Percentiles rank a stretch among this genome's conserved stretches.
Evolutionary conservation across 2,329 filamentous ascomycete species (phyloP).

Genomic region (Paracamarosporium sp.): DNA sequence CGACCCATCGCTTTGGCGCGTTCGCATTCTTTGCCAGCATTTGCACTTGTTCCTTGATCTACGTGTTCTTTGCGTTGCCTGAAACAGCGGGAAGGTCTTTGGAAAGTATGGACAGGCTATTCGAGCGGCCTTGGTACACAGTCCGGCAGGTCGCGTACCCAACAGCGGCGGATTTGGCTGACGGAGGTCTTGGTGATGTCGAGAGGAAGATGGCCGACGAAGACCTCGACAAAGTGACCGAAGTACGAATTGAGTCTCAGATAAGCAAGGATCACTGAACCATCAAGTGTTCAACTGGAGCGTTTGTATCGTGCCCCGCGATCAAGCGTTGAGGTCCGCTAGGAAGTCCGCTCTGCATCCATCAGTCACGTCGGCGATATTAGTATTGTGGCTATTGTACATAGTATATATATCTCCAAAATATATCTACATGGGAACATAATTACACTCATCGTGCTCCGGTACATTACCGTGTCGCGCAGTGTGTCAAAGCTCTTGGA

Average conservation of each 20-base stretch:
- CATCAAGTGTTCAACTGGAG: no score
- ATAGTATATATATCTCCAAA: no score
- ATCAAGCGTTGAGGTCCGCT: no score
- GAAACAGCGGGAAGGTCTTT: constrained; percentile 26
- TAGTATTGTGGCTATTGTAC: neutral
- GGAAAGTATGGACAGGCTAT: constrained; percentile 23
- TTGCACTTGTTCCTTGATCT: constrained; percentile 33
- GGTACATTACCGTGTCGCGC: neutral
- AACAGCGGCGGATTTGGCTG: constrained; percentile 11
- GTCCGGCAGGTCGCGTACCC: constrained; percentile 25
- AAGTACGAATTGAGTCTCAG: neutral
- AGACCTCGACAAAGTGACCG: neutral
- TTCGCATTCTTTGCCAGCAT: constrained; percentile 41
- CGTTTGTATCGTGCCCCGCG: no score
- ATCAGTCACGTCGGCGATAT: no score
- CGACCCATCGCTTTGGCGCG: constrained; percentile 39
- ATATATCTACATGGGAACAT: neutral
- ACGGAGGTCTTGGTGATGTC: neutral
- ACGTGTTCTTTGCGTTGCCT: constrained; percentile 44
- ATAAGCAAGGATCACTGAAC: neutral
- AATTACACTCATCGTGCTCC: neutral
- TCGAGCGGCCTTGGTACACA: constrained; percentile 25
- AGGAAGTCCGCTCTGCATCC: no score
- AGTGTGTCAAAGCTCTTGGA: no score
- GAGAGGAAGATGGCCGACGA: neutral